These are phyloP conservation scores for Polyporus tsugae DNA, from an alignment of 1,284 basidiomycete genomes.

Conservation along the genomic window DNA sequence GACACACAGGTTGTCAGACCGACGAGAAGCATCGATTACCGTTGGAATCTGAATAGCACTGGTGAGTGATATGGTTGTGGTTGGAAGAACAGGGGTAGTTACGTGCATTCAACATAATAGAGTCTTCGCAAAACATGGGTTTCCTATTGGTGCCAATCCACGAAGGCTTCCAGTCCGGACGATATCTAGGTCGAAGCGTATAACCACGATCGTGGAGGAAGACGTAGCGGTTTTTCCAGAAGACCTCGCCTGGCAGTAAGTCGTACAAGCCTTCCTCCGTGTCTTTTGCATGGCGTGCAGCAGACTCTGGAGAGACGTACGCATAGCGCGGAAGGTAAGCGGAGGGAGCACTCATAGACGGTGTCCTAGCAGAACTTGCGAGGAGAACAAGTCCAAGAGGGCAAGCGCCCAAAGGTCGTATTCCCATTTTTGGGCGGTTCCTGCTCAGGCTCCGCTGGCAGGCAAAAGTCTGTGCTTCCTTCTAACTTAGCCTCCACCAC, in stretches of 20 bases:
- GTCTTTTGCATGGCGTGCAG: neutral
- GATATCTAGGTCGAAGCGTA: slow-evolving; percentile 19
- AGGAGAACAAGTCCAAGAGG: neutral
- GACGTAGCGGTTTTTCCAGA: slow-evolving; percentile 12
- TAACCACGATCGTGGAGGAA: slow-evolving; percentile 19
- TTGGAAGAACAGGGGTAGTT: neutral
- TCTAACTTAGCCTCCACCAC: neutral
- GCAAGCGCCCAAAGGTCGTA: neutral
- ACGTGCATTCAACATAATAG: slow-evolving; percentile 1
- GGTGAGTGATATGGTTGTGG: neutral
- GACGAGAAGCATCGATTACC: slow-evolving; percentile 37
- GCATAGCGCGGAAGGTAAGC: slow-evolving; percentile 9
- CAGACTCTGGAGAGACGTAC: slow-evolving; percentile 6
- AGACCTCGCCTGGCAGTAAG: neutral
- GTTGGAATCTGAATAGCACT: slow-evolving; percentile 7
- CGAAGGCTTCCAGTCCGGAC: slow-evolving; percentile 22
- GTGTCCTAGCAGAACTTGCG: neutral
- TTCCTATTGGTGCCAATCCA: slow-evolving; percentile 21
- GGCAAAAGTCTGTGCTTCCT: too few species aligned
- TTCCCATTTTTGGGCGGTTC: neutral
- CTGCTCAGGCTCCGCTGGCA: neutral
- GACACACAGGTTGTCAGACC: slow-evolving; percentile 28
- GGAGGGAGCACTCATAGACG: neutral
- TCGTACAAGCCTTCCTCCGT: slow-evolving; percentile 4
- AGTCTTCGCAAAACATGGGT: slow-evolving; percentile 23